Conservation (phyloP, 768 basidiomycete species). For the Boletales sp. region DNA sequence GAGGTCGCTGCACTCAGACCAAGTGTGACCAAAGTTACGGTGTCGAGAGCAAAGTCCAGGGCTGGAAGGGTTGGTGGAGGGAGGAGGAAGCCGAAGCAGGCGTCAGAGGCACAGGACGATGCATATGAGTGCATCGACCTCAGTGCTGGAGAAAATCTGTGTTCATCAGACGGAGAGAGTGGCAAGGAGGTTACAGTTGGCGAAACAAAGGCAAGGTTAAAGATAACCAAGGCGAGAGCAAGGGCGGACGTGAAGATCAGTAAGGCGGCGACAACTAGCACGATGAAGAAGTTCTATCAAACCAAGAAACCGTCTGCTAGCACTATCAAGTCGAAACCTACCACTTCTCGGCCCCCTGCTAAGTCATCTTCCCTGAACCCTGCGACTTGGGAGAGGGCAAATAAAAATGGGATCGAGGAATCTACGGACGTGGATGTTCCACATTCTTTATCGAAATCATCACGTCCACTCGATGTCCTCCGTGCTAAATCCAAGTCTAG, state of each 20-base stretch:
- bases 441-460: conserved; percentile 10
- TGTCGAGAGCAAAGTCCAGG: conserved; percentile 9
- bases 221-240: neutral
- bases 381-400: neutral
- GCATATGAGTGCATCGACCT: conserved; percentile 24
- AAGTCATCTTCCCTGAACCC: neutral
- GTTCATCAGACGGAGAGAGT: conserved; percentile 13
- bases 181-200: neutral
- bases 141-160: conserved; percentile 21
- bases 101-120: conserved; percentile 25
- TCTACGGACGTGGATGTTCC: neutral
- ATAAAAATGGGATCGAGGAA: conserved; percentile 10
- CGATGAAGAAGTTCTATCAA: conserved; percentile 9
- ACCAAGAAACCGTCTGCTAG: conserved; percentile 7
- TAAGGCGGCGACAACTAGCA: conserved; percentile 1
- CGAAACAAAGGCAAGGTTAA: neutral
- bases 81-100: conserved; percentile 21
- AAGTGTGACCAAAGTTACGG: no score
- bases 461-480: conserved; percentile 27
- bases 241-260: neutral
- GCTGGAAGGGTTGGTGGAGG: neutral
- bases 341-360: neutral
- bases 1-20: neutral
- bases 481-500: conserved; percentile 10
- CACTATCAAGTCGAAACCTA: conserved; percentile 4